Evolutionary conservation across 345 rosid species (phyloP).

Genomic region (Ceriops tagal): DNA sequence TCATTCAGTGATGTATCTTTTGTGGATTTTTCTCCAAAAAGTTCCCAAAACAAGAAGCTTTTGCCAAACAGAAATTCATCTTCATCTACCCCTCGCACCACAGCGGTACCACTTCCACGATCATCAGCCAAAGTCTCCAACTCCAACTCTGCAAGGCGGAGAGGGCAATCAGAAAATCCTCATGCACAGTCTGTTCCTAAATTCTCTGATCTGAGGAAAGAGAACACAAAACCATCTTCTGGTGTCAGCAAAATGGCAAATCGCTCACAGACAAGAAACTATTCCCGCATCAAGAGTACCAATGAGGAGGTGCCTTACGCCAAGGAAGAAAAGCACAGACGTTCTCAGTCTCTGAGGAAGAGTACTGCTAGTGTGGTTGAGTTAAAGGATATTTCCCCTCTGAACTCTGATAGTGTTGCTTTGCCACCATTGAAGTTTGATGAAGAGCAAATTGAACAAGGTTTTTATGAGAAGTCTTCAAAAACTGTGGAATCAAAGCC

Average conservation of each 20-base stretch:
- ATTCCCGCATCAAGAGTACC: slow-evolving; percentile 56
- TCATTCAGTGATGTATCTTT: slow-evolving; percentile 36
- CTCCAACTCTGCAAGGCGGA: slow-evolving; percentile 53
- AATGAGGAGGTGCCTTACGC: slow-evolving; percentile 51
- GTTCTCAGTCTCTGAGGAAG: slow-evolving; percentile 52
- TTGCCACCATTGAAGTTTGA: slow-evolving; percentile 54
- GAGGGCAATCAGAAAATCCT: slow-evolving; percentile 64
- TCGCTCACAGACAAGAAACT: slow-evolving; percentile 59
- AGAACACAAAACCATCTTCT: slow-evolving; percentile 68
- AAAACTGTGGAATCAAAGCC: slow-evolving; percentile 39
- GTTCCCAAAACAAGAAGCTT: slow-evolving; percentile 41
- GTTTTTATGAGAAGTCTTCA: slow-evolving; percentile 30
- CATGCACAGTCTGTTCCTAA: slow-evolving; percentile 82
- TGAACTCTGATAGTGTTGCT: slow-evolving; percentile 42
- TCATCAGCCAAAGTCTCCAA: slow-evolving; percentile 56
- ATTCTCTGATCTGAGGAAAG: slow-evolving; percentile 85
- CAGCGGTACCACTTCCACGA: slow-evolving; percentile 51
- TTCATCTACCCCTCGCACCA: slow-evolving; percentile 55
- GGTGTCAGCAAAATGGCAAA: slow-evolving; percentile 48
- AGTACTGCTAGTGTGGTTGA: slow-evolving; percentile 56
- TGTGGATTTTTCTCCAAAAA: slow-evolving; percentile 48
- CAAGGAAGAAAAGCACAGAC: slow-evolving; percentile 65
- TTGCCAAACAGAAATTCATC: slow-evolving; percentile 48
- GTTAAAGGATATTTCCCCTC: slow-evolving; percentile 46
- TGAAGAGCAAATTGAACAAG: slow-evolving; percentile 50